Evolutionary conservation across 306 rosid species (phyloP), one percentile per base, ranked within the genome.

Genomic region (Cucurbita ficifolia): DNA sequence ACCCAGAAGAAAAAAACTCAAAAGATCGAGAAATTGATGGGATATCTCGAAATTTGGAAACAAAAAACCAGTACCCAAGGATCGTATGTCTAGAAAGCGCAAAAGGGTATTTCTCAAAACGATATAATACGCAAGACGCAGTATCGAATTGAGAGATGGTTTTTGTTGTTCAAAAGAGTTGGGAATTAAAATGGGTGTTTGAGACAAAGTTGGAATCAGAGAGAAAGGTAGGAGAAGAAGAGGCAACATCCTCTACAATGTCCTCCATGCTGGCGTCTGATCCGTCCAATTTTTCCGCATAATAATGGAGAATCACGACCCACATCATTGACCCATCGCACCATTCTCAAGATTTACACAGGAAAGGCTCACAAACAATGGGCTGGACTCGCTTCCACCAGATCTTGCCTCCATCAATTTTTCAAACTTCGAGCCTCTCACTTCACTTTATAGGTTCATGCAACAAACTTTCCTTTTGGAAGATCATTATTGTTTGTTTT

Each of bases 131-230:
- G 70, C 72, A 48, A 60, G 70, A 75, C 75, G 46, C 65, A 75
- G 74, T 63, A 76, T 72, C 62, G 53, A 81, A 54, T 74, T 61
- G 82, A 84, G 85, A 52, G 78, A 72, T 79, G 49, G 7, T 4
- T 9, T 64, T 8, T 14, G n/a, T 5, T 35, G 73, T n/a, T 73
- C 81, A 77, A 83, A 86, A 86, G 87, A 46, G 56, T 8, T 48
- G 69, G 74, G 12, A 63, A 7, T 74, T 52, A 57, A 58, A 84
- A 88, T 78, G 86, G 86, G 79, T 79, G 86, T 77, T 76, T 7
- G 77, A 83, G 93, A 88, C 98, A 90, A 93, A 88, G 16, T 75
- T 81, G 74, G 59, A 51, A 82, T 82, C 89, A 83, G 85, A 80
- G 70, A 40, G 39, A 33, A 59, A 62, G 3, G 48, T 29, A 75